phyloP scores from a whole-genome alignment of 176 grass and related monocot genomes.

The Carex myosuroides region DNA sequence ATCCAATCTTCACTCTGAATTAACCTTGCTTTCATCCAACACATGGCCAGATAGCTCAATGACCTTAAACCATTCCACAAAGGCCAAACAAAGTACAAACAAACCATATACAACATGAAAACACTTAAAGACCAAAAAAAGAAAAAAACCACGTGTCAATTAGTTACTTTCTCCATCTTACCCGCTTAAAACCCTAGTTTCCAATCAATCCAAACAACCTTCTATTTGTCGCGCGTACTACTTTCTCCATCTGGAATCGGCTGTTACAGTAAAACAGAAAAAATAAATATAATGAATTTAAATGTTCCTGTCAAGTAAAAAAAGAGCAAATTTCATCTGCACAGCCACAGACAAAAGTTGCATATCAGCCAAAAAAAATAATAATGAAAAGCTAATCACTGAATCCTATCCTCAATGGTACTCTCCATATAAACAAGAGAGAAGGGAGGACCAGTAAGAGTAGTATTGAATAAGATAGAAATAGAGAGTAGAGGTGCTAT shows the following conservation, averaged over 20 bases:
- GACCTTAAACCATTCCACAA: background rate
- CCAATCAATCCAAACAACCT: background rate
- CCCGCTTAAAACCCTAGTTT: background rate
- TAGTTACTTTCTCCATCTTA: slow-evolving; percentile 5
- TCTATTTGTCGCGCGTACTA: background rate
- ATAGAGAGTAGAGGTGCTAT: background rate
- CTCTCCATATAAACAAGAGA: background rate
- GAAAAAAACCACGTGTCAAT: background rate
- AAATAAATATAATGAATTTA: no score
- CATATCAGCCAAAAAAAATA: background rate
- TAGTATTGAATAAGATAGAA: background rate
- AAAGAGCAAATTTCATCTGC: background rate
- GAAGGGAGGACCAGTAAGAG: background rate
- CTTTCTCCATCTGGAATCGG: background rate
- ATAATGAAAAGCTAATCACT: no score
- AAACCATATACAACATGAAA: slow-evolving; percentile 8
- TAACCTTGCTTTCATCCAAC: background rate
- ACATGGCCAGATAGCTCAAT: background rate
- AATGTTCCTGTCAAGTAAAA: background rate
- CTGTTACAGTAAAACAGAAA: background rate
- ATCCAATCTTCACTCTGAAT: background rate
- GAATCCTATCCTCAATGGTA: background rate
- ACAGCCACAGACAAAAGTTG: background rate
- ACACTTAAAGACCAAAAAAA: background rate
- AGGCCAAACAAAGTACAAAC: slow-evolving; percentile 2